Evolutionary conservation across 2,329 filamentous ascomycete genomes (phyloP).

Genomic region (Chrysoporthe puriensis): DNA sequence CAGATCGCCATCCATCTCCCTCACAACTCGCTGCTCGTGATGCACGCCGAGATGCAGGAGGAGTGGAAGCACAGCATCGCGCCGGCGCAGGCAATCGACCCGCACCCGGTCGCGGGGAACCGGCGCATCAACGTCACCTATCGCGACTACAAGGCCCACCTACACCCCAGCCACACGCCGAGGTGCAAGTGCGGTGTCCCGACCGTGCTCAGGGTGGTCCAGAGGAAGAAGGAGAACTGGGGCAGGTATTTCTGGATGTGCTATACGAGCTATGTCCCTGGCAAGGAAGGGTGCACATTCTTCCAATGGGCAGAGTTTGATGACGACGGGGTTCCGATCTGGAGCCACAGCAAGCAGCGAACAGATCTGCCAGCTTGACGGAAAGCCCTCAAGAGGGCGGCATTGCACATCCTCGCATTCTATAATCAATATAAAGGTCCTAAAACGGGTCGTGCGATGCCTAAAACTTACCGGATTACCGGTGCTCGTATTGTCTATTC

Average conservation of each 20-base stretch:
- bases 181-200: slow-evolving; percentile 76
- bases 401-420: background rate
- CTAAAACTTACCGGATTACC: no score
- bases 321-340: slow-evolving; percentile 80
- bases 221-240: slow-evolving; percentile 73
- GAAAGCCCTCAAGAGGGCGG: background rate
- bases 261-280: slow-evolving; percentile 72
- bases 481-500: no score
- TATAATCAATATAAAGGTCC: background rate
- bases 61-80: slow-evolving; percentile 91
- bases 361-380: no score
- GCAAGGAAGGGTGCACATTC: slow-evolving; percentile 70
- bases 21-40: slow-evolving; percentile 90
- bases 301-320: slow-evolving; percentile 89
- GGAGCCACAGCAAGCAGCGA: slow-evolving; percentile 39
- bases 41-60: slow-evolving; percentile 98
- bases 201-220: slow-evolving; percentile 73
- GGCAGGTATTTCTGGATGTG: slow-evolving; percentile 94
- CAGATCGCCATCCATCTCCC: slow-evolving; percentile 93
- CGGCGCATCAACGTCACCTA: slow-evolving; percentile 94
- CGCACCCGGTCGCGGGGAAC: slow-evolving; percentile 80
- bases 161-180: slow-evolving; percentile 80
- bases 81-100: slow-evolving; percentile 75
- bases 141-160: slow-evolving; percentile 75
- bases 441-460: no score